phyloP scores from a whole-genome alignment of 345 rosid genomes.

The Salix suchowensis region DNA sequence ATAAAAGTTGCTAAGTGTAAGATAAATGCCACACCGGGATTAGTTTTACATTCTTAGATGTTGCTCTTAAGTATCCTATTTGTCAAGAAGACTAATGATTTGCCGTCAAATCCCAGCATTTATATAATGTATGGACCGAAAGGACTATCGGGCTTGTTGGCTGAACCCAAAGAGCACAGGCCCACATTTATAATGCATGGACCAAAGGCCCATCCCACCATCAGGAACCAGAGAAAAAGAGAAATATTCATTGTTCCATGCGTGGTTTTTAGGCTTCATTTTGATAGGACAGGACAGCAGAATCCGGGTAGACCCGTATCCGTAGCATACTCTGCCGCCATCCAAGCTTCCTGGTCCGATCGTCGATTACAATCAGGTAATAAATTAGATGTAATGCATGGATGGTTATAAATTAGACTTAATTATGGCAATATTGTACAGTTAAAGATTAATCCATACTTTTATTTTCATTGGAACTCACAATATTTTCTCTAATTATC shows the following conservation, averaged over 20 bases:
- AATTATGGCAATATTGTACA: too few species aligned
- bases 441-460: not conserved
- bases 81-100: too few species aligned
- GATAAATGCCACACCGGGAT: too few species aligned
- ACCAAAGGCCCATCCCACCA: not conserved
- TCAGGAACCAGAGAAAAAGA: not conserved
- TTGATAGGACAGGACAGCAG: not conserved
- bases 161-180: too few species aligned
- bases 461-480: not conserved
- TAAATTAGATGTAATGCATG: not conserved
- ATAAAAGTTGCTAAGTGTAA: too few species aligned
- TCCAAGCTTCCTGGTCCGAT: not conserved
- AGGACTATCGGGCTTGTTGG: too few species aligned
- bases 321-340: not conserved
- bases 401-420: too few species aligned
- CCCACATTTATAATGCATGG: too few species aligned
- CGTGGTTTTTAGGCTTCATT: conserved; percentile 16
- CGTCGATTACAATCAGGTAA: not conserved
- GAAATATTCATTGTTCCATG: not conserved
- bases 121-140: too few species aligned
- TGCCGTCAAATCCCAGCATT: too few species aligned
- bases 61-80: too few species aligned
- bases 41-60: too few species aligned
- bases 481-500: not conserved
- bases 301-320: not conserved